Evolutionary conservation across 768 basidiomycete genomes (phyloP).

Genomic region (Pleurotus pulmonarius): DNA sequence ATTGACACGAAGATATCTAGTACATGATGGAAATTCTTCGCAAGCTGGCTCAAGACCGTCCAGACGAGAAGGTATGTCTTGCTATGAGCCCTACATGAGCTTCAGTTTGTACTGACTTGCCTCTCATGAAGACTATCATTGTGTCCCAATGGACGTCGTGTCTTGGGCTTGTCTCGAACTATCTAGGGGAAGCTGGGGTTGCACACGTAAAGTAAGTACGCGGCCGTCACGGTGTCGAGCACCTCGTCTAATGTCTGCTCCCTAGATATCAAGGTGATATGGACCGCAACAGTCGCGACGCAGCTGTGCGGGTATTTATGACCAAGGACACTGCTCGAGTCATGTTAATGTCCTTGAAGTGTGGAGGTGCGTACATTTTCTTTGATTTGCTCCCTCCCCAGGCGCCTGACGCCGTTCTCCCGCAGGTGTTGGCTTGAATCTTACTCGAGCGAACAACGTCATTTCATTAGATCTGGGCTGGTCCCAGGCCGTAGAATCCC

Average conservation of each 20-base stretch:
- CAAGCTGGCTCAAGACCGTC: constrained; percentile 39
- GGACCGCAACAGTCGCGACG: constrained; percentile 47
- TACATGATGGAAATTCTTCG: constrained; percentile 57
- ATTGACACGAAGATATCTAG: constrained; percentile 20
- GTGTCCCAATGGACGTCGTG: constrained; percentile 72
- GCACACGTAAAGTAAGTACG: constrained; percentile 48
- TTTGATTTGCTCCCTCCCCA: neutral
- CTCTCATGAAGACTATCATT: constrained; percentile 43
- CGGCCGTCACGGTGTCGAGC: neutral
- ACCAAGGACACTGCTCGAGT: constrained; percentile 49
- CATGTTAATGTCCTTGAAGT: constrained; percentile 64
- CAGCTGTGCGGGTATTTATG: constrained; percentile 59
- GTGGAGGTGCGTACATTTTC: constrained; percentile 45
- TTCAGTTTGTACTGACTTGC: too few relatives aligned
- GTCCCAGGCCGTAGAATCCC: constrained; percentile 60
- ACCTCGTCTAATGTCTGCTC: neutral
- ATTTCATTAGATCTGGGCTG: constrained; percentile 62
- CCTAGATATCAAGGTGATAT: constrained; percentile 59
- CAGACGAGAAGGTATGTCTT: constrained; percentile 55
- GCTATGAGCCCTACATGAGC: neutral
- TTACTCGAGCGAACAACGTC: constrained; percentile 62
- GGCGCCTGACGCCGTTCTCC: neutral
- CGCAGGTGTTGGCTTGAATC: constrained; percentile 48
- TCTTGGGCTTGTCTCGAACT: constrained; percentile 59
- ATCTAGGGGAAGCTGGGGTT: constrained; percentile 50